A percentile compares a stretch with the other conserved stretches of the same genome.
Evolutionary conservation across 2,329 filamentous ascomycete genomes (phyloP).

Genomic region (Arthrobotrys conoides): DNA sequence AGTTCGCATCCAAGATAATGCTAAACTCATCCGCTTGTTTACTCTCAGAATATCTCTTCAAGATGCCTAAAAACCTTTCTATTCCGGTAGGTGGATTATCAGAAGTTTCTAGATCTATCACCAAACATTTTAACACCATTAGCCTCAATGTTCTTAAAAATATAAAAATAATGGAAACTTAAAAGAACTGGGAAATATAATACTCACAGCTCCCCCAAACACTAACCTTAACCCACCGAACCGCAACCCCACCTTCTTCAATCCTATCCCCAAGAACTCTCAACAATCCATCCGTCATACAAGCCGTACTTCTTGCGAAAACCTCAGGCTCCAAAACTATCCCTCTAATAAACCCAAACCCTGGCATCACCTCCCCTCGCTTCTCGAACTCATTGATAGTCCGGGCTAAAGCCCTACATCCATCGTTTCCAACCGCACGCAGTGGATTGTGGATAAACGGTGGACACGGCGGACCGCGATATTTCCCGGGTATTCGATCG

Average conservation of each 20-base stretch:
- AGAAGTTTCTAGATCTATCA: conserved; percentile 42
- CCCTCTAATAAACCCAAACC: conserved; percentile 44
- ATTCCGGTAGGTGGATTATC: conserved; percentile 35
- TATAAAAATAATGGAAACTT: neutral
- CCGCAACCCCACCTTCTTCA: conserved; percentile 19
- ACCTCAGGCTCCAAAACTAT: conserved; percentile 47
- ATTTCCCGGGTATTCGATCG: conserved; percentile 42
- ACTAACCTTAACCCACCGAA: conserved; percentile 51
- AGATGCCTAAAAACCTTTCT: conserved; percentile 33
- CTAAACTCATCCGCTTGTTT: conserved; percentile 39
- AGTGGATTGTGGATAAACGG: conserved; percentile 37
- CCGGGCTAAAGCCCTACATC: conserved; percentile 26
- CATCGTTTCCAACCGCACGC: conserved; percentile 46
- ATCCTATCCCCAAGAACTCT: conserved; percentile 43
- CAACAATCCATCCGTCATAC: conserved; percentile 39
- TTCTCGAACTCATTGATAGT: conserved; percentile 26
- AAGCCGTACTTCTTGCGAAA: conserved; percentile 47
- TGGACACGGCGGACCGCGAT: conserved; percentile 47
- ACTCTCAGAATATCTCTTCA: conserved; percentile 40
- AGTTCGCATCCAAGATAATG: conserved; percentile 42
- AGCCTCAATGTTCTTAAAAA: neutral
- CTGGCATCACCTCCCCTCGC: conserved; percentile 13
- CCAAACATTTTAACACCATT: neutral
- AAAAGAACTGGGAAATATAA: neutral
- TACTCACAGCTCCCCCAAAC: conserved; percentile 57